Percentiles rank a stretch among this genome's conserved stretches.
phyloP scores from a whole-genome alignment of 306 rosid genomes.

The Malus sieversii region DNA sequence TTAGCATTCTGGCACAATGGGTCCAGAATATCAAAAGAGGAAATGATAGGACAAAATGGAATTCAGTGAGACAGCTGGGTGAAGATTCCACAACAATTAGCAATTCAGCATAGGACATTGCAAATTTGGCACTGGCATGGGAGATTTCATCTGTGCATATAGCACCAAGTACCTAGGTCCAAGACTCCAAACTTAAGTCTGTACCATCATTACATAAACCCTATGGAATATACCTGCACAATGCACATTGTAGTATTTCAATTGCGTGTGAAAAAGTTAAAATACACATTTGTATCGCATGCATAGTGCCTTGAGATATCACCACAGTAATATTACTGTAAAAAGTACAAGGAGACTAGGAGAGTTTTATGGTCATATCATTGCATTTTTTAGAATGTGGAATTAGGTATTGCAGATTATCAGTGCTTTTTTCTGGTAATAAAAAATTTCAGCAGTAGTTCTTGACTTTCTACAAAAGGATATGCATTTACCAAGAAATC shows the following conservation, averaged over 20 bases:
- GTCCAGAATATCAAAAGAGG: background rate
- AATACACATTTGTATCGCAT: too few species aligned
- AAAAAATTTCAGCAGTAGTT: background rate
- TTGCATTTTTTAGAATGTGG: too few species aligned
- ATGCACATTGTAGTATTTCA: too few species aligned
- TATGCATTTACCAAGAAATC: background rate
- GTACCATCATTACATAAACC: background rate
- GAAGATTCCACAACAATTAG: background rate
- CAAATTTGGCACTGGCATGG: background rate
- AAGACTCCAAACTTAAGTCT: background rate
- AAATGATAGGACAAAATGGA: background rate
- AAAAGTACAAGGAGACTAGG: too few species aligned
- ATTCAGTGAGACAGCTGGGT: constrained; percentile 3
- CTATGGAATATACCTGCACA: background rate
- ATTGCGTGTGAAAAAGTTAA: too few species aligned
- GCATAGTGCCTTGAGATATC: too few species aligned
- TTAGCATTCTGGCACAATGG: background rate
- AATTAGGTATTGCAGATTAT: too few species aligned
- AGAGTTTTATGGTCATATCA: too few species aligned
- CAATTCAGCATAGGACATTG: background rate
- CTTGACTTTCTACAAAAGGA: background rate
- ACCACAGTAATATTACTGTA: too few species aligned
- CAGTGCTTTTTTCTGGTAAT: too few species aligned
- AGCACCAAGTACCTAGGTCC: background rate
- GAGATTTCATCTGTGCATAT: background rate